phyloP scores from a whole-genome alignment of 2,329 filamentous ascomycete genomes.

The Apiospora rasikravindrae region DNA sequence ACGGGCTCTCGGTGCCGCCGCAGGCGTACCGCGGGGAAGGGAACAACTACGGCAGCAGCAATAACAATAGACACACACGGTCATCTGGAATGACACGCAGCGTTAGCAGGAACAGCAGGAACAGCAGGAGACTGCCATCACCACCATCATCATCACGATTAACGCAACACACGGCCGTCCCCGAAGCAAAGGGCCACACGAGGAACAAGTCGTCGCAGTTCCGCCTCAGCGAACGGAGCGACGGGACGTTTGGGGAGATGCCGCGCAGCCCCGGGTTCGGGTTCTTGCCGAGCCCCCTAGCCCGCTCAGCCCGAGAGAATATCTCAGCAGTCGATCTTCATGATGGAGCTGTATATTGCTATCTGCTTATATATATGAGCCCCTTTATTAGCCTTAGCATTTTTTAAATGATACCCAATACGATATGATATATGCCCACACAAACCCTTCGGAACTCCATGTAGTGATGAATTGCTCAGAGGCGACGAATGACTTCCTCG shows the following conservation, averaged over 20 bases:
- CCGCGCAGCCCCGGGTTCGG: slow-evolving; percentile 12
- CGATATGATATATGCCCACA: background rate
- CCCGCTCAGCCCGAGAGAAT: background rate
- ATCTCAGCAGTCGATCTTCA: background rate
- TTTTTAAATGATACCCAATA: slow-evolving; percentile 12
- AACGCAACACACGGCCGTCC: background rate
- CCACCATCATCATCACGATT: background rate
- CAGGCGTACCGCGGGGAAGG: background rate
- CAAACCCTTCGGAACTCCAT: background rate
- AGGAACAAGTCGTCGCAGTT: background rate
- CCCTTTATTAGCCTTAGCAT: background rate
- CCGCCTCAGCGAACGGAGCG: slow-evolving; percentile 19
- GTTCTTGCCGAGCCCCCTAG: background rate
- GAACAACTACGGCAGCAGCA: background rate
- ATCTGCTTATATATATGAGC: background rate
- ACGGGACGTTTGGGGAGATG: slow-evolving; percentile 23
- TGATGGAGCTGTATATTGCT: slow-evolving; percentile 9
- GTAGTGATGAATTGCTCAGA: background rate
- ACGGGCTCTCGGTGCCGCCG: slow-evolving; percentile 22
- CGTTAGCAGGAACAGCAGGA: background rate
- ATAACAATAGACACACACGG: background rate
- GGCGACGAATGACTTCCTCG: background rate
- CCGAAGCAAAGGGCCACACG: background rate
- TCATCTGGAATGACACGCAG: slow-evolving; percentile 17
- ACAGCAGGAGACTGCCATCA: background rate